phyloP scores from a whole-genome alignment of 345 rosid genomes.

The Aethionema arabicum region DNA sequence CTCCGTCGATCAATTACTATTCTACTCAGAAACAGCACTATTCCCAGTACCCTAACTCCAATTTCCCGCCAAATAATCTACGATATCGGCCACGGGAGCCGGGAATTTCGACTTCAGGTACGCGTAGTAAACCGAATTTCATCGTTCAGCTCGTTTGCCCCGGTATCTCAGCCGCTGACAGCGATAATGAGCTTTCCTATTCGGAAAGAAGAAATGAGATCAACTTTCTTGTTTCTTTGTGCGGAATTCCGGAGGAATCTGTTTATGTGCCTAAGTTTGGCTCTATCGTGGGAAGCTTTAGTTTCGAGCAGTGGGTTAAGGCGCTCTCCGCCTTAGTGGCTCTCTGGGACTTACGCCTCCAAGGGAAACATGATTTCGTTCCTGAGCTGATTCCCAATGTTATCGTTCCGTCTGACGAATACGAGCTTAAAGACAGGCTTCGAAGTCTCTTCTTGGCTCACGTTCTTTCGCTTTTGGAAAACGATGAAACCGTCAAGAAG shows the following conservation, averaged over 20 bases:
- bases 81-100: constrained; percentile 24
- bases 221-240: constrained; percentile 17
- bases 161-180: not conserved
- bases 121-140: constrained; percentile 27
- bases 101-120: constrained; percentile 7
- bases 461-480: constrained; percentile 37
- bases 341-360: constrained; percentile 50
- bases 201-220: constrained; percentile 13
- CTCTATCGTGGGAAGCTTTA: constrained; percentile 37
- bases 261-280: constrained; percentile 14
- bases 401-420: constrained; percentile 41
- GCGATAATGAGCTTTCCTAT: constrained; percentile 1
- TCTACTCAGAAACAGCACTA: constrained; percentile 12
- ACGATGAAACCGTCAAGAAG: constrained; percentile 45
- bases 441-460: constrained; percentile 40
- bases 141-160: constrained; percentile 34
- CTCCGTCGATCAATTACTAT: constrained; percentile 22
- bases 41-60: constrained; percentile 27
- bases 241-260: constrained; percentile 25
- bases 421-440: constrained; percentile 44
- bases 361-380: constrained; percentile 33
- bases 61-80: constrained; percentile 30
- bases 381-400: constrained; percentile 40
- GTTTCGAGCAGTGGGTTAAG: constrained; percentile 43
- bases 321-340: constrained; percentile 42